phyloP scores from a whole-genome alignment of 2,329 filamentous ascomycete genomes.

The Tolypocladium album region DNA sequence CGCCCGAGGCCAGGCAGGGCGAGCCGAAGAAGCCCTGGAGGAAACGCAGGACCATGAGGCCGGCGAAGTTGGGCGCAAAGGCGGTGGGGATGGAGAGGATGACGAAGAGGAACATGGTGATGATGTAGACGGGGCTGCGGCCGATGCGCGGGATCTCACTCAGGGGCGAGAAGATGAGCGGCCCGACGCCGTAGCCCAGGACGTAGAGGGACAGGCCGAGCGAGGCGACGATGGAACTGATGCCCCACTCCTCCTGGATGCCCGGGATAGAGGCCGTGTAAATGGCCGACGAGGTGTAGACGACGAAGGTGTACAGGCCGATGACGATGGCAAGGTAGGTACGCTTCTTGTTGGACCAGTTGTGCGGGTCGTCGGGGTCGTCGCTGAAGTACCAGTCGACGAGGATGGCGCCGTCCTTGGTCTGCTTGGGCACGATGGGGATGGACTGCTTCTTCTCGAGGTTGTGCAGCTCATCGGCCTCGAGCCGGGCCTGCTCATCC shows the following conservation, averaged over 20 bases:
- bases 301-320: conserved; percentile 48
- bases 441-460: conserved; percentile 34
- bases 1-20: conserved; percentile 51
- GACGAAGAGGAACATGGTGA: conserved; percentile 58
- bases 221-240: conserved; percentile 38
- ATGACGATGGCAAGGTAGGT: conserved; percentile 31
- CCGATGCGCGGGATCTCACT: conserved; percentile 57
- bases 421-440: conserved; percentile 36
- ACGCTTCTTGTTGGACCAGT: conserved; percentile 37
- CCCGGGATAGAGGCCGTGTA: conserved; percentile 34
- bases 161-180: conserved; percentile 55
- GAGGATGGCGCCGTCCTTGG: conserved; percentile 37
- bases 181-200: conserved; percentile 52
- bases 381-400: conserved; percentile 46
- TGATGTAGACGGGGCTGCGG: conserved; percentile 56
- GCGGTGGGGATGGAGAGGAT: conserved; percentile 55
- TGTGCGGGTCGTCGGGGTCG: conserved; percentile 44
- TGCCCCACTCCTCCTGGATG: conserved; percentile 41
- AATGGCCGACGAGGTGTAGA: conserved; percentile 39
- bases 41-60: conserved; percentile 54
- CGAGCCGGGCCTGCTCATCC: conserved; percentile 10
- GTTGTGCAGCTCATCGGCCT: conserved; percentile 19
- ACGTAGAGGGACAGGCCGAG: conserved; percentile 54
- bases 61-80: conserved; percentile 50
- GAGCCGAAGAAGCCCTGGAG: conserved; percentile 56